phyloP scores from a whole-genome alignment of 768 basidiomycete genomes.

The Mycena vulgaris region DNA sequence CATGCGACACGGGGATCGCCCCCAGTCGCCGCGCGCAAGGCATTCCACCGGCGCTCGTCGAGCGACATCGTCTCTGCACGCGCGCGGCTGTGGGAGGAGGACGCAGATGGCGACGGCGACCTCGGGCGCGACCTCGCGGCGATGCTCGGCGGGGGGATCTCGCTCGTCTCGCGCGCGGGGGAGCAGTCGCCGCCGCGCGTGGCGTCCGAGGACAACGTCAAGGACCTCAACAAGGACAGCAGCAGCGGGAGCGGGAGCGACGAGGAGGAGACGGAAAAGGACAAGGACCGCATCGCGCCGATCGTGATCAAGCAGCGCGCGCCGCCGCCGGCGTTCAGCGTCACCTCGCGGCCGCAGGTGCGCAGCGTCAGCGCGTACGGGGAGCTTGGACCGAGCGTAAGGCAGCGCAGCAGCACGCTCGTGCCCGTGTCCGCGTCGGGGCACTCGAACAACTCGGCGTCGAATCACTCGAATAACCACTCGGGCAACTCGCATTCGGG shows the following conservation, averaged over 20 bases:
- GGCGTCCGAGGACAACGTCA: not conserved
- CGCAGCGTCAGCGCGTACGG: slow-evolving; percentile 16
- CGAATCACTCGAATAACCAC: slow-evolving; percentile 4
- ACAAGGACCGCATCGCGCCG: slow-evolving; percentile 59
- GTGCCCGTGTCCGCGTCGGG: slow-evolving; percentile 48
- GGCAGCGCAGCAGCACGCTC: slow-evolving; percentile 61
- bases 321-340: slow-evolving; percentile 72
- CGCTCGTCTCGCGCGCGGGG: slow-evolving; percentile 53
- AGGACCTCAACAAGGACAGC: too few species aligned
- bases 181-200: slow-evolving; percentile 19
- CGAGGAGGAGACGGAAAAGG: slow-evolving; percentile 29
- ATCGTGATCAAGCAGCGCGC: slow-evolving; percentile 72
- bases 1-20: not conserved
- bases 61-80: slow-evolving; percentile 37
- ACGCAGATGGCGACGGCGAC: not conserved
- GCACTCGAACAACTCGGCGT: slow-evolving; percentile 30
- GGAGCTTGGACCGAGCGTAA: slow-evolving; percentile 11
- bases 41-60: slow-evolving; percentile 40
- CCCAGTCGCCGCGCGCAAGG: slow-evolving; percentile 21
- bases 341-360: slow-evolving; percentile 66
- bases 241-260: too few species aligned
- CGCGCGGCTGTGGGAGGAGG: slow-evolving; percentile 26
- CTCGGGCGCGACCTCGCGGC: slow-evolving; percentile 60
- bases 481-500: slow-evolving; percentile 36
- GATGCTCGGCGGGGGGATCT: slow-evolving; percentile 60